Evolutionary conservation across 1,284 basidiomycete species (phyloP), one percentile per base, ranked within the genome.

Genomic region (Ustilago nuda): DNA sequence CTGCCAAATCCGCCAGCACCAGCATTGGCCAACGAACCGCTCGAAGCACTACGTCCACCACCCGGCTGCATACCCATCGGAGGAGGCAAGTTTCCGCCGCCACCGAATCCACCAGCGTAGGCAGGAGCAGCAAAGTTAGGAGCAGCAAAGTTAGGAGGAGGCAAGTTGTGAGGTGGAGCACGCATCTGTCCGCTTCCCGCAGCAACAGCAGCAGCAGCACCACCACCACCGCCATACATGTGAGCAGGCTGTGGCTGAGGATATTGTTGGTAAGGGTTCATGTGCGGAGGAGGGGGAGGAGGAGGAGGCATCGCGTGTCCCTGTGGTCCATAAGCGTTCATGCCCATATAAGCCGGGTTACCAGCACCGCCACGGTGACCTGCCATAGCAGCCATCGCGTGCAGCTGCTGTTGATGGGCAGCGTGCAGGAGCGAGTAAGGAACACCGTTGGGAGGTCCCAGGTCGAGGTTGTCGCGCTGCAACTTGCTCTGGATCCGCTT

Each of bases 401-500:
- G 76, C 56, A 75, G 63, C 56, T 79, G 79, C 45, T 81, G 81
- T 48, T 81, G 79, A 13, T 71, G 74, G 19, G 73, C 76, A 33
- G 78, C 80, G 32, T 81, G 81, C 39, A 82, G 57, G 23, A 82
- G 60, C 57, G 79, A 75, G 43, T 76, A 83, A 3, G 78, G 79
- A 39, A 82, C 72, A n/a, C 73, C 69, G 13, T 65, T 74, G 55
- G 77, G 61, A 32, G 74, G 58, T 12, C 66, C 72, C 27, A 82
- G 54, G 61, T 82, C 82, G 53, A 82, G 61, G 52, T 80, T 82
- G 45, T 85, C 84, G 39, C 83, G 67, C 72, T 85, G 83, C 56
- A 85, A 74, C 76, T 85, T 85, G 76, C 78, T 81, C 78, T 85
- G 84, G 61, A 85, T 85, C 36, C 84, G 78, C 77, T 85, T 85